phyloP scores from a whole-genome alignment of 441 rosid genomes.

The Bruguiera hainesii region DNA sequence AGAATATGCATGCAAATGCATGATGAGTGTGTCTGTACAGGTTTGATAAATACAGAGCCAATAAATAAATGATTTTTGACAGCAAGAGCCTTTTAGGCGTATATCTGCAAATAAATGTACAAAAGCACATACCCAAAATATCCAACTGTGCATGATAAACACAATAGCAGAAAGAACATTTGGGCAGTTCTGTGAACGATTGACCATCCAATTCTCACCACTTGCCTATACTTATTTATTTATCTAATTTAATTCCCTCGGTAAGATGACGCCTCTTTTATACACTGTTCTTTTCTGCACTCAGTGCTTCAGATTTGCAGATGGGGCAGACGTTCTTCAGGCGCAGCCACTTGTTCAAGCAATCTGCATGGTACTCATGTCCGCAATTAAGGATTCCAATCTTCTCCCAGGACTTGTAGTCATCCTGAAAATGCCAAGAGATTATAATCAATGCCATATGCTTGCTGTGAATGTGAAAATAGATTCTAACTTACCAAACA shows the following conservation, averaged over 20 bases:
- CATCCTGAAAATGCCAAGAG: constrained; percentile 44
- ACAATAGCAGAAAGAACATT: constrained; percentile 18
- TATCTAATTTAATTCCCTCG: constrained; percentile 1
- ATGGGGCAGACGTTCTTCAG: constrained; percentile 84
- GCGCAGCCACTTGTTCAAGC: constrained; percentile 84
- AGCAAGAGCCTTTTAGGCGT: constrained; percentile 24
- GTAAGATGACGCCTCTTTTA: constrained; percentile 15
- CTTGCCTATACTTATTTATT: constrained; percentile 18
- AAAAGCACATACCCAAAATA: constrained; percentile 33
- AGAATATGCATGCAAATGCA: constrained; percentile 25
- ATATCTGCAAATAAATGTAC: constrained; percentile 54
- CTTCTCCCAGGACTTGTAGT: constrained; percentile 46
- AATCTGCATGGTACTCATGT: constrained; percentile 73
- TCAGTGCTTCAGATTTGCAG: constrained; percentile 82
- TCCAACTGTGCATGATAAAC: constrained; percentile 20
- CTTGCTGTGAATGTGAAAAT: constrained; percentile 7
- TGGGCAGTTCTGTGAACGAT: constrained; percentile 9
- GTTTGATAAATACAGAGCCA: constrained; percentile 40
- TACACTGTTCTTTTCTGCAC: constrained; percentile 20
- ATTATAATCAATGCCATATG: constrained; percentile 2
- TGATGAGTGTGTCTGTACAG: constrained; percentile 50
- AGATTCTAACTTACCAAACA: too few relatives aligned
- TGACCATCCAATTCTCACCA: constrained; percentile 15
- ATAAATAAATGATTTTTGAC: constrained; percentile 33
- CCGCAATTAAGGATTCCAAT: constrained; percentile 68